Evolutionary conservation across 73 alveolate genomes (phyloP).

Genomic region (Symbiodinium pilosum): DNA sequence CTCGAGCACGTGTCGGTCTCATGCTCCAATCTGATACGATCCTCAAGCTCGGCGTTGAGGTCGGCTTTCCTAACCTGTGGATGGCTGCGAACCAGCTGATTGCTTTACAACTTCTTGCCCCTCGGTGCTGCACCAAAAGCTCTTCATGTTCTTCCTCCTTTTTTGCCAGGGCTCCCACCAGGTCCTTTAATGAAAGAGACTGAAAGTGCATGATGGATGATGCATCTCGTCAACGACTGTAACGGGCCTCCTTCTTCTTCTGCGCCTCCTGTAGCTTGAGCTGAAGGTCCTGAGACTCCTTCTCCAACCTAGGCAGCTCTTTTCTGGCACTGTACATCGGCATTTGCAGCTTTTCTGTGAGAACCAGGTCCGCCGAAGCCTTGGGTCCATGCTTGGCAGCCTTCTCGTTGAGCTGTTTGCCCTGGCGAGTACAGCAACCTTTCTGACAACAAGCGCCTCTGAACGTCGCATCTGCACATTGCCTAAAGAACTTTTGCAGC

Average conservation of each 20-base stretch:
- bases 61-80: constrained; percentile 58
- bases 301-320: neutral
- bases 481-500: no score
- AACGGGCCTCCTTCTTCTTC: constrained; percentile 48
- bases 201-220: neutral
- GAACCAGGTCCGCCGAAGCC: neutral
- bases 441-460: neutral
- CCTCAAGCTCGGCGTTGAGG: constrained; percentile 80
- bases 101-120: no score
- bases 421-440: neutral
- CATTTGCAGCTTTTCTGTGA: no score
- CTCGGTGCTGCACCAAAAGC: constrained; percentile 18
- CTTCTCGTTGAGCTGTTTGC: neutral
- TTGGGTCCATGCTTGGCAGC: neutral
- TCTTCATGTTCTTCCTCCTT: constrained; percentile 60
- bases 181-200: neutral
- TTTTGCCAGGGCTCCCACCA: constrained; percentile 22
- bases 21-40: neutral
- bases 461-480: no score
- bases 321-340: no score
- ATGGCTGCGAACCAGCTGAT: no score
- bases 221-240: no score
- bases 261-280: constrained; percentile 4
- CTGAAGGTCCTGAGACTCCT: constrained; percentile 28
- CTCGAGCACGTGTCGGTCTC: neutral